phyloP scores from a whole-genome alignment of 2,329 filamentous ascomycete species.

The Botrytis elliptica region DNA sequence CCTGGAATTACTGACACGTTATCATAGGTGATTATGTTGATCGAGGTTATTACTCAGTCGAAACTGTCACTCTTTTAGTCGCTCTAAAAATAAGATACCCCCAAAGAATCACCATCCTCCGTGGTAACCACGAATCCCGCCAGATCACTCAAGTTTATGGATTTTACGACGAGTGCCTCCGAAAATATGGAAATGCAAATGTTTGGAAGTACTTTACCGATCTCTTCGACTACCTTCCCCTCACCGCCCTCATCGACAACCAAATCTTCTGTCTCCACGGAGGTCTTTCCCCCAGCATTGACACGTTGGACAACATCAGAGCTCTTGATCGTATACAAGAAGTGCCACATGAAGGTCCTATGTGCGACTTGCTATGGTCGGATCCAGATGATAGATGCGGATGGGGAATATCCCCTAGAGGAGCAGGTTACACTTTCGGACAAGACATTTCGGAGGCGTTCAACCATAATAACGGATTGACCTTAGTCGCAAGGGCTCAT shows the following conservation, averaged over 20 bases:
- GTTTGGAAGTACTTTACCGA: slow-evolving; percentile 99
- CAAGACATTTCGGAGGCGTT: slow-evolving; percentile 98
- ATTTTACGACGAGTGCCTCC: slow-evolving; percentile 98
- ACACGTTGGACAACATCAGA: slow-evolving; percentile 92
- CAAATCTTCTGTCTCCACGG: slow-evolving; percentile 99
- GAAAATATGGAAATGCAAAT: slow-evolving; percentile 98
- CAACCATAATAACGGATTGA: slow-evolving; percentile 98
- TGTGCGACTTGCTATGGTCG: slow-evolving; percentile 97
- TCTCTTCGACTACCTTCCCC: slow-evolving; percentile 95
- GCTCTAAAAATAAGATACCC: slow-evolving; percentile 98
- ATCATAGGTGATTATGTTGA: slow-evolving; percentile 90
- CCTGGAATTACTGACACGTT: slow-evolving; percentile 26
- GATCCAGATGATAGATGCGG: slow-evolving; percentile 96
- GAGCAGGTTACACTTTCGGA: slow-evolving; percentile 91
- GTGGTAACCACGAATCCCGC: slow-evolving; percentile 97
- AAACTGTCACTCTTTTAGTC: slow-evolving; percentile 94
- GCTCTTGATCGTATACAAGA: slow-evolving; percentile 96
- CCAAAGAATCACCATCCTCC: slow-evolving; percentile 95
- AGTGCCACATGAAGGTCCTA: slow-evolving; percentile 95
- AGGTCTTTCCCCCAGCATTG: slow-evolving; percentile 91
- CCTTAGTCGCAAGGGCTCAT: slow-evolving; percentile 91
- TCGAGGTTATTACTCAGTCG: slow-evolving; percentile 97
- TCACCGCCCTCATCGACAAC: slow-evolving; percentile 97
- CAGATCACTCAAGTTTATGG: slow-evolving; percentile 99
- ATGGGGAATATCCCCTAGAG: slow-evolving; percentile 93